Conservation (phyloP, 768 basidiomycete species). For the Lentinula lateritia region DNA sequence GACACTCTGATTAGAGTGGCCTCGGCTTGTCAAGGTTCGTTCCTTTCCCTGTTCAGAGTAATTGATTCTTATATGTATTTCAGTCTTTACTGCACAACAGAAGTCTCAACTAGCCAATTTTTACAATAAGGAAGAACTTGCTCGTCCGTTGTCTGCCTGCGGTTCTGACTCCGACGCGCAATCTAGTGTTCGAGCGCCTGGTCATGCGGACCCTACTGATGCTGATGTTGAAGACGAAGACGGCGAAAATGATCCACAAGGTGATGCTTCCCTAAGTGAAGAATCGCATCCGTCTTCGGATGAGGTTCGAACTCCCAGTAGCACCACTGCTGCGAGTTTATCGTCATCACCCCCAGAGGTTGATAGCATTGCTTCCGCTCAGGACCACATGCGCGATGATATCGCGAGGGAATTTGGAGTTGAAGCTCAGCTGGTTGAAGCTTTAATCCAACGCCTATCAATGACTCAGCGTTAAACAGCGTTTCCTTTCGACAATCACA, state of each 20-base stretch:
- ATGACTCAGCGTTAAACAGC: not conserved
- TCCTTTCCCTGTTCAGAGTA: not conserved
- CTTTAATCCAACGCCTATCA: not conserved
- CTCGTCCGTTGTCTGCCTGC: not conserved
- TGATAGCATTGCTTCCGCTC: not conserved
- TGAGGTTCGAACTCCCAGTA: slow-evolving; percentile 11
- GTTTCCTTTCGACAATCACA: not conserved
- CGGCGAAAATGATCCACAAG: slow-evolving; percentile 4
- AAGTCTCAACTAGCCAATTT: slow-evolving; percentile 40
- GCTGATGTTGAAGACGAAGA: slow-evolving; percentile 8
- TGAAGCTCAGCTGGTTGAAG: slow-evolving; percentile 4
- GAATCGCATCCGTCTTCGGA: slow-evolving; percentile 3
- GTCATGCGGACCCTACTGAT: not conserved
- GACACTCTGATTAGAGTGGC: slow-evolving; percentile 39
- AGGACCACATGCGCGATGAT: not conserved
- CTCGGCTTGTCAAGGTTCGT: slow-evolving; percentile 52
- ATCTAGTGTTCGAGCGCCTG: not conserved
- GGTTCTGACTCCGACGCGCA: not conserved
- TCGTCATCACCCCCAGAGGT: not conserved
- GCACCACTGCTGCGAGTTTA: slow-evolving; percentile 7
- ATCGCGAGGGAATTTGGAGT: slow-evolving; percentile 8
- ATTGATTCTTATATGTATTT: slow-evolving; percentile 4
- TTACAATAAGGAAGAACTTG: slow-evolving; percentile 16
- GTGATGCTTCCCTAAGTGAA: not conserved
- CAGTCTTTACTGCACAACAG: slow-evolving; percentile 66